A percentile compares a stretch with the other conserved stretches of the same genome.
These are phyloP conservation scores for Colletotrichum somersetense DNA, from an alignment of 2,329 filamentous ascomycete species.

Conservation along the genomic window DNA sequence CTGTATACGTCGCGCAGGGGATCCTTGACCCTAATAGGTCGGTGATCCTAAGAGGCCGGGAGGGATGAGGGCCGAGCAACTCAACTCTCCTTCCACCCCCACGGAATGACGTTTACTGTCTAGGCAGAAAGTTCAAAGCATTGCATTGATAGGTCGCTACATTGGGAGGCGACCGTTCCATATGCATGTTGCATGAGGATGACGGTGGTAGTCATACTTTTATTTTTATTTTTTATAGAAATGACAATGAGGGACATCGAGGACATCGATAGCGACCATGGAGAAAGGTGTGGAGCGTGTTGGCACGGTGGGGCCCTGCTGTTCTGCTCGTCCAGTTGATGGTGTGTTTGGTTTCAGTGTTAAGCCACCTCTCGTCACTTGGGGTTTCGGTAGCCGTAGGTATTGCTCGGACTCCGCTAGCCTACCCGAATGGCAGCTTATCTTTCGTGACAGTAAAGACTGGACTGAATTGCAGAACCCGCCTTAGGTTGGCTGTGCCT, in stretches of 20 bases:
- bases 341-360: slow-evolving; percentile 3
- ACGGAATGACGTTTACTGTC: slow-evolving; percentile 13
- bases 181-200: background rate
- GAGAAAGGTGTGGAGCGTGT: background rate
- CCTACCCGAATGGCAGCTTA: background rate
- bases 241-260: too few species aligned
- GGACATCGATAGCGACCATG: background rate
- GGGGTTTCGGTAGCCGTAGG: background rate
- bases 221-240: background rate
- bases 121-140: background rate
- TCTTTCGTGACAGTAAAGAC: background rate
- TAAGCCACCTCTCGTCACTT: background rate
- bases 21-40: too few species aligned
- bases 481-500: background rate
- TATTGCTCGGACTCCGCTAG: background rate
- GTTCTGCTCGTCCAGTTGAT: background rate
- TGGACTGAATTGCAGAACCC: background rate
- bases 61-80: background rate
- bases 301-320: background rate
- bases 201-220: background rate
- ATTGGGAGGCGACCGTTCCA: background rate
- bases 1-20: background rate
- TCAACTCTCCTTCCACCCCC: background rate
- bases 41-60: background rate
- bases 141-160: background rate